phyloP scores from a whole-genome alignment of 2,329 filamentous ascomycete species.

The Emmonsiellopsis sp. region DNA sequence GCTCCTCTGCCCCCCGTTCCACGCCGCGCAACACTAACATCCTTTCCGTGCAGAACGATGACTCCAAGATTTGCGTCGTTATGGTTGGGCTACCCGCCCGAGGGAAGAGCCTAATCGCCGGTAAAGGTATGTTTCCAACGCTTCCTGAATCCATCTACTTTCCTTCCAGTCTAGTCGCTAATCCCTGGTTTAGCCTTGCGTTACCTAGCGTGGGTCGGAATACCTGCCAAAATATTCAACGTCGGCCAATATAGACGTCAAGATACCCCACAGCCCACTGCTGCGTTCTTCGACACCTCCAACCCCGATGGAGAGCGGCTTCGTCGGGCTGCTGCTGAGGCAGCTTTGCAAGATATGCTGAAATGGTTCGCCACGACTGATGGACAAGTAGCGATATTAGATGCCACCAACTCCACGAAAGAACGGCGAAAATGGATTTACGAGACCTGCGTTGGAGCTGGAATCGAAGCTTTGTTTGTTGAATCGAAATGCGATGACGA shows the following conservation, averaged over 20 bases:
- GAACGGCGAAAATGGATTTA: constrained; percentile 83
- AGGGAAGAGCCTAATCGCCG: constrained; percentile 95
- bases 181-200: constrained; percentile 57
- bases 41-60: constrained; percentile 63
- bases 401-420: constrained; percentile 95
- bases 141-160: constrained; percentile 3
- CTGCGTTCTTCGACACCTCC: constrained; percentile 88
- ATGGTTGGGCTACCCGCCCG: constrained; percentile 96
- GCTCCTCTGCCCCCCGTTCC: background rate
- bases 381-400: constrained; percentile 84
- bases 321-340: constrained; percentile 79
- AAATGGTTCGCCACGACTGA: constrained; percentile 72
- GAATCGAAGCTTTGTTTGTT: constrained; percentile 86
- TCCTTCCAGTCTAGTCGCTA: background rate
- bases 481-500: constrained; percentile 97
- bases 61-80: constrained; percentile 93
- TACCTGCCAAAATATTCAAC: constrained; percentile 91
- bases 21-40: constrained; percentile 1
- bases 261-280: constrained; percentile 79
- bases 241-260: constrained; percentile 91
- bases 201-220: constrained; percentile 94
- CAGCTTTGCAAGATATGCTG: constrained; percentile 87
- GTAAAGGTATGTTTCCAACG: constrained; percentile 61
- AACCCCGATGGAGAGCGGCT: constrained; percentile 87
- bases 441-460: constrained; percentile 63